These are phyloP conservation scores for Gilbertella persicaria DNA, from an alignment of 371 early-diverging fungal species.

Conservation along the genomic window DNA sequence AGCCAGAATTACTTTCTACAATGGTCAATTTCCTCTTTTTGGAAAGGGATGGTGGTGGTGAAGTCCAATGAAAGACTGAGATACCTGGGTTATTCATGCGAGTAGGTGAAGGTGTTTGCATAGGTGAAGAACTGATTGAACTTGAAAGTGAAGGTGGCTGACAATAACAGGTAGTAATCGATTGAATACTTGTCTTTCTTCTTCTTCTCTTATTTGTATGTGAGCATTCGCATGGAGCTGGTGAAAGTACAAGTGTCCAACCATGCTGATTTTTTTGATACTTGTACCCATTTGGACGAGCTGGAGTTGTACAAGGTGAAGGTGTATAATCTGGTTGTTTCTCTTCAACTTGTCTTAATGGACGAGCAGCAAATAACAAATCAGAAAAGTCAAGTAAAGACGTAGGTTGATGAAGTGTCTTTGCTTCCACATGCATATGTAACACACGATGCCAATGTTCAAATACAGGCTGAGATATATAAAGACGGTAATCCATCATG, in stretches of 20 bases:
- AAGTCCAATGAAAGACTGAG: conserved; percentile 22
- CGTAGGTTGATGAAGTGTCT: conserved; percentile 22
- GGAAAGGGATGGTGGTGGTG: conserved; percentile 1
- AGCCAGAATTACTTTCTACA: neutral
- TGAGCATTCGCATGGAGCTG: conserved; percentile 10
- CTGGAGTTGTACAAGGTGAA: conserved; percentile 4
- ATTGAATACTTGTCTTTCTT: neutral
- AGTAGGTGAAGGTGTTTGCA: conserved; percentile 48
- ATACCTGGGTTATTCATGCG: conserved; percentile 12
- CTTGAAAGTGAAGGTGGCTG: conserved; percentile 39
- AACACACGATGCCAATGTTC: conserved; percentile 47
- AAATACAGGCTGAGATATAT: conserved; percentile 63
- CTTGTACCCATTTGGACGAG: neutral
- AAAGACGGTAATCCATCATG: conserved; percentile 73
- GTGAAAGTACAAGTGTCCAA: conserved; percentile 16
- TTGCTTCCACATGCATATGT: conserved; percentile 34
- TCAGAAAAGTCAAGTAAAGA: conserved; percentile 15
- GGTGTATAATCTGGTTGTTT: neutral
- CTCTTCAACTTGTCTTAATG: neutral
- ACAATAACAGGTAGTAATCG: neutral
- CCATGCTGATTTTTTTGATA: neutral
- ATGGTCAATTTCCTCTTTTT: conserved; percentile 15
- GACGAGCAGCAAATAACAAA: conserved; percentile 11
- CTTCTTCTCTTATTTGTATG: conserved; percentile 7
- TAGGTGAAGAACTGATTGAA: conserved; percentile 44